A percentile compares a stretch with the other conserved stretches of the same genome.
These are phyloP conservation scores for Blastomyces silverae DNA, from an alignment of 2,329 filamentous ascomycete species.

Conservation along the genomic window DNA sequence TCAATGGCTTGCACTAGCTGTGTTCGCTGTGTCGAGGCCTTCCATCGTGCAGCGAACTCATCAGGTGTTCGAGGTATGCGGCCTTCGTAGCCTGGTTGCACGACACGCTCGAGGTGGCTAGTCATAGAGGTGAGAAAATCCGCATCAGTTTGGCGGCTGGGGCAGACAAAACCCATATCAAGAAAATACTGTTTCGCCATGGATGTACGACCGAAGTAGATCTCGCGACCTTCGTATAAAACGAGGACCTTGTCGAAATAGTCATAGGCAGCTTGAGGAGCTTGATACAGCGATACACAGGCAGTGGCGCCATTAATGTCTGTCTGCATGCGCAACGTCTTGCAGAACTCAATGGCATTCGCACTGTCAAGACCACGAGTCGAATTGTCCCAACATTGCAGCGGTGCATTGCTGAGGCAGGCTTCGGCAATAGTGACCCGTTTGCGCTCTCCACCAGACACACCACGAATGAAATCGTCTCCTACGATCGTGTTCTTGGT, in stretches of 20 bases:
- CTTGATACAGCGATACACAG: constrained; percentile 79
- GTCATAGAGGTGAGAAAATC: constrained; percentile 78
- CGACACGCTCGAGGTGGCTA: constrained; percentile 70
- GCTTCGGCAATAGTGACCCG: constrained; percentile 76
- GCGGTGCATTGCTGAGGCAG: constrained; percentile 64
- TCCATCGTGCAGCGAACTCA: constrained; percentile 58
- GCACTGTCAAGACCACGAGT: constrained; percentile 63
- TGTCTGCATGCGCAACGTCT: constrained; percentile 68
- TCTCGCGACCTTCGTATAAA: constrained; percentile 67
- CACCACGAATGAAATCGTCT: constrained; percentile 69
- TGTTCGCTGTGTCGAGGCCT: constrained; percentile 46
- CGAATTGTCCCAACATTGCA: constrained; percentile 69
- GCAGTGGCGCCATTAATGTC: constrained; percentile 77
- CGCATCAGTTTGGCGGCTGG: constrained; percentile 69
- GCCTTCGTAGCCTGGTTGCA: constrained; percentile 50
- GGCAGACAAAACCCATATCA: constrained; percentile 63
- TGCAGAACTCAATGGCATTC: constrained; percentile 59
- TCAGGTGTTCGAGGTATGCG: constrained; percentile 60
- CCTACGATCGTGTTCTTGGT: constrained; percentile 81
- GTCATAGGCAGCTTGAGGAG: constrained; percentile 72
- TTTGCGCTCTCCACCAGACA: constrained; percentile 73
- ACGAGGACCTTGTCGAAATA: constrained; percentile 77
- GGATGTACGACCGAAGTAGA: constrained; percentile 63
- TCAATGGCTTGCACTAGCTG: constrained; percentile 39
- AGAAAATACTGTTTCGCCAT: constrained; percentile 70